These are phyloP conservation scores for Suhomyces panamericanus DNA, from an alignment of 1,139 yeast genomes.

Conservation along the genomic window DNA sequence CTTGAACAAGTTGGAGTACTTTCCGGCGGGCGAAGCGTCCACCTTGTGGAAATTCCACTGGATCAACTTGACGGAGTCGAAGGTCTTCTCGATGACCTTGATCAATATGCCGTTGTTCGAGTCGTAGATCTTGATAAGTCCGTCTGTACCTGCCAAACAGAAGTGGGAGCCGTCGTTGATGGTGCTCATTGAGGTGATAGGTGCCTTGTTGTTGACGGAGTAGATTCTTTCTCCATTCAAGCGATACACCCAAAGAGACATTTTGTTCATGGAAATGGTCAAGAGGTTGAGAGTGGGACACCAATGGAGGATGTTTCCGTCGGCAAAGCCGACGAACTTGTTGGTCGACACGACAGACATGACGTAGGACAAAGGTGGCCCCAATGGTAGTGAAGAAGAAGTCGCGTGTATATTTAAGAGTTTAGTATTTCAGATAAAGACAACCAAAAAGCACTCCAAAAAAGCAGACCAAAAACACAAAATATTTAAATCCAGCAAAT, in stretches of 20 bases:
- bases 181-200: conserved; percentile 37
- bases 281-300: conserved; percentile 59
- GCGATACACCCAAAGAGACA: conserved; percentile 53
- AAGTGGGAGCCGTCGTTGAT: conserved; percentile 41
- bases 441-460: too few species aligned
- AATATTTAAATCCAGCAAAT: too few species aligned
- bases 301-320: conserved; percentile 48
- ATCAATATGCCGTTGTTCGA: conserved; percentile 49
- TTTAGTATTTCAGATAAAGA: too few species aligned
- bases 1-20: conserved; percentile 23
- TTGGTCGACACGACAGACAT: conserved; percentile 12
- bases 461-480: too few species aligned
- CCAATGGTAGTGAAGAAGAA: neutral
- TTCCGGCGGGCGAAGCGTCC: conserved; percentile 1
- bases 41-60: conserved; percentile 23
- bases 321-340: conserved; percentile 41
- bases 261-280: conserved; percentile 48
- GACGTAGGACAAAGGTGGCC: neutral
- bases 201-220: conserved; percentile 41
- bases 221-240: conserved; percentile 58
- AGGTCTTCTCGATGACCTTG: conserved; percentile 21
- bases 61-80: conserved; percentile 24
- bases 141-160: conserved; percentile 48
- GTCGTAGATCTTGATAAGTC: conserved; percentile 47
- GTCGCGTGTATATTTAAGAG: neutral